These are phyloP conservation scores for Phylloporus sp. DNA, from an alignment of 768 basidiomycete genomes.

Conservation along the genomic window DNA sequence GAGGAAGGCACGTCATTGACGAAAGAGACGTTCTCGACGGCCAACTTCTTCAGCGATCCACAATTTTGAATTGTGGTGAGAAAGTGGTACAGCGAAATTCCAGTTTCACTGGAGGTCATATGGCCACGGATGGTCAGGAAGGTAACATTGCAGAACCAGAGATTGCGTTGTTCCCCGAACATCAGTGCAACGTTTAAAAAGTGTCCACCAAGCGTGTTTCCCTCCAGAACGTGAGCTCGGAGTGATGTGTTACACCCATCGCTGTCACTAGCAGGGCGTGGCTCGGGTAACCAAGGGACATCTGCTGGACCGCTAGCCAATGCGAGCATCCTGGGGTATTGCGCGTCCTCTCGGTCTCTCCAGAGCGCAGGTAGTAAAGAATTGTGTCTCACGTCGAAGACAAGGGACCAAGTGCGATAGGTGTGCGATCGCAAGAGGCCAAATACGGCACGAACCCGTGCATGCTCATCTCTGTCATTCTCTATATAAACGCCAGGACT, in stretches of 20 bases:
- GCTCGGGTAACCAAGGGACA: neutral
- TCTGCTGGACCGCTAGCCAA: neutral
- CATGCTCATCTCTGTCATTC: neutral
- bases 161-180: neutral
- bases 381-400: neutral
- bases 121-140: neutral
- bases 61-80: neutral
- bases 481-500: neutral
- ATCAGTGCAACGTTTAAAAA: neutral
- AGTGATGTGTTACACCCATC: too few relatives aligned
- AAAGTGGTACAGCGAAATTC: constrained; percentile 3
- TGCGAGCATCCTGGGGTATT: neutral
- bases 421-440: neutral
- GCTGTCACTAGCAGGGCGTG: neutral
- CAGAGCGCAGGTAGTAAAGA: constrained; percentile 2
- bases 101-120: neutral
- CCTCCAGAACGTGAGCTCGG: neutral
- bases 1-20: constrained; percentile 4
- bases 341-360: constrained; percentile 5
- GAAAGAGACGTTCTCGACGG: constrained; percentile 3
- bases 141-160: constrained; percentile 5
- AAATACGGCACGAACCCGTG: neutral
- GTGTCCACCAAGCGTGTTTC: neutral
- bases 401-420: constrained; percentile 1
- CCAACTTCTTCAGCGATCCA: neutral